Conservation (phyloP, 2,329 filamentous ascomycete genomes). For the Setomelanomma holmii region DNA sequence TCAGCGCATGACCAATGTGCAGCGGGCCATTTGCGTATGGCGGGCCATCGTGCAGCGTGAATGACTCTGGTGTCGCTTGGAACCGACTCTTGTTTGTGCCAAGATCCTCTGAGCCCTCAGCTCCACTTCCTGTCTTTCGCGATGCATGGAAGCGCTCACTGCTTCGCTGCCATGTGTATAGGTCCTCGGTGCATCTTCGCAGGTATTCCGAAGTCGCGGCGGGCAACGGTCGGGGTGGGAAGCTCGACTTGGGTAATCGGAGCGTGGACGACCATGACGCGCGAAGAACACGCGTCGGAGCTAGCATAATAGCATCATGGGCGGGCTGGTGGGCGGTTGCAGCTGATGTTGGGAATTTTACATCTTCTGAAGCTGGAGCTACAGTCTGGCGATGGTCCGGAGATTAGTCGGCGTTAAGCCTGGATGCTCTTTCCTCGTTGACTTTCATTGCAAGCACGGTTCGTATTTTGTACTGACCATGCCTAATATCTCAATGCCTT, state of each 20-base stretch:
- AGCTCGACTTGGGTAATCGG: conserved; percentile 57
- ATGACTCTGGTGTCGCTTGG: conserved; percentile 61
- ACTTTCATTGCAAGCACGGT: too few species aligned
- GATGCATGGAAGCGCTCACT: conserved; percentile 35
- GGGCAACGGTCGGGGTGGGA: conserved; percentile 54
- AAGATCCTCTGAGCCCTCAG: background rate
- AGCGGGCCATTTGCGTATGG: conserved; percentile 94
- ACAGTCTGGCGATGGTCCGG: conserved; percentile 21
- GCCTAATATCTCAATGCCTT: too few species aligned
- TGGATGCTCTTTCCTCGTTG: too few species aligned
- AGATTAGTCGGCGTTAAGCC: conserved; percentile 12
- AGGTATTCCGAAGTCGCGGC: conserved; percentile 61
- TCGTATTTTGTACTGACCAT: too few species aligned
- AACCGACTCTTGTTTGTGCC: background rate
- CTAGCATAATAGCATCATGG: conserved; percentile 50
- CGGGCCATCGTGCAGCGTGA: conserved; percentile 91
- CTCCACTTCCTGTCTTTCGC: background rate
- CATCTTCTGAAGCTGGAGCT: conserved; percentile 19
- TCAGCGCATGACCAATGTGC: conserved; percentile 92
- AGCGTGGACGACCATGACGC: conserved; percentile 55
- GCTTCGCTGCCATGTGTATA: conserved; percentile 84
- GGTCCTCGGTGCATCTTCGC: conserved; percentile 79
- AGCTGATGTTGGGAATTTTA: conserved; percentile 8
- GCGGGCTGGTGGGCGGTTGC: conserved; percentile 18
- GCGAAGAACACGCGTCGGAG: conserved; percentile 45